Conservation (phyloP, 2,329 filamentous ascomycete species). For the Verticillium nonalfalfae region DNA sequence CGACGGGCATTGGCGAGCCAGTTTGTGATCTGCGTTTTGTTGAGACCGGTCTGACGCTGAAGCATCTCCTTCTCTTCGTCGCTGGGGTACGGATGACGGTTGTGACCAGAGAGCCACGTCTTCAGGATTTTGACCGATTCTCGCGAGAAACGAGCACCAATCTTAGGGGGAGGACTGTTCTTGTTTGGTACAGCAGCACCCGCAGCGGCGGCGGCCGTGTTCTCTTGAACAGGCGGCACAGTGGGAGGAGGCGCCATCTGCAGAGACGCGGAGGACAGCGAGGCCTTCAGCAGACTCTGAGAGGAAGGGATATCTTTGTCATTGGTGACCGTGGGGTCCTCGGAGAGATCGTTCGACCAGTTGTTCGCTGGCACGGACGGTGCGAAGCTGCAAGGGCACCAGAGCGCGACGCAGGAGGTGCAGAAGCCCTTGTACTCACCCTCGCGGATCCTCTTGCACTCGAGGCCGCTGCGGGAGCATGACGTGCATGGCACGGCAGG, state of each 20-base stretch:
- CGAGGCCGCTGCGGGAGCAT: slow-evolving; percentile 45
- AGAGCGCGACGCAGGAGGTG: slow-evolving; percentile 55
- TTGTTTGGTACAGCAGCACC: slow-evolving; percentile 14
- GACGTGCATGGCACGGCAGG: slow-evolving; percentile 43
- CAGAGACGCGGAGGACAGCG: slow-evolving; percentile 1
- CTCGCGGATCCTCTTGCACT: slow-evolving; percentile 55
- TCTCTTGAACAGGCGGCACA: not conserved
- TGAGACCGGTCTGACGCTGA: slow-evolving; percentile 72
- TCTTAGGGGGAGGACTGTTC: slow-evolving; percentile 44
- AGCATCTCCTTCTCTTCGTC: slow-evolving; percentile 81
- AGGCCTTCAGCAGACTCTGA: slow-evolving; percentile 8
- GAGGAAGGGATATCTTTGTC: slow-evolving; percentile 14
- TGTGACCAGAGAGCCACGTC: slow-evolving; percentile 76
- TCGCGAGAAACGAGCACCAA: slow-evolving; percentile 70
- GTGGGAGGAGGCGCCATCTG: slow-evolving; percentile 10
- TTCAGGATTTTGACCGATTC: slow-evolving; percentile 76
- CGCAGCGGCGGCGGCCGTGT: slow-evolving; percentile 12
- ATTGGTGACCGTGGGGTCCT: slow-evolving; percentile 19
- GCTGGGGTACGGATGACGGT: slow-evolving; percentile 78
- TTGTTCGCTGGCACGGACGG: slow-evolving; percentile 21
- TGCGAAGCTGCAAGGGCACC: slow-evolving; percentile 52
- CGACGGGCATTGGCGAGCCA: slow-evolving; percentile 89
- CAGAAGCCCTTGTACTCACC: slow-evolving; percentile 55
- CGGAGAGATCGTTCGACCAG: slow-evolving; percentile 1
- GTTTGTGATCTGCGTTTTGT: slow-evolving; percentile 78